These are phyloP conservation scores for Vigna hirtella DNA, from an alignment of 306 rosid species.

Conservation along the genomic window DNA sequence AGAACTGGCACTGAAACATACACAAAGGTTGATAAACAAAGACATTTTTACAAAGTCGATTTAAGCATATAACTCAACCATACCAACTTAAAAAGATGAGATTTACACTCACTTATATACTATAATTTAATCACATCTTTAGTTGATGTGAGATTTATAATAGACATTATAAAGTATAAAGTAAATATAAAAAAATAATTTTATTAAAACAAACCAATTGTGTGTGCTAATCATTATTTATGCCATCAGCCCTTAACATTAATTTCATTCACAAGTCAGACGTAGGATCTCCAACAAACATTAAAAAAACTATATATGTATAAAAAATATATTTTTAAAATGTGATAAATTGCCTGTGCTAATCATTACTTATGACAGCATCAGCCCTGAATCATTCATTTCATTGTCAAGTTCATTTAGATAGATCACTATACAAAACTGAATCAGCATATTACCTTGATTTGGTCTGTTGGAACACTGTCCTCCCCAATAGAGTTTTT, in stretches of 20 bases:
- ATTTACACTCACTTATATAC: no score
- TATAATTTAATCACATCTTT: no score
- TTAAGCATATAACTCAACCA: no score
- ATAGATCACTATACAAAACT: neutral
- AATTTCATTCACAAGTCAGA: conserved; percentile 17
- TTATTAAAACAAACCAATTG: neutral
- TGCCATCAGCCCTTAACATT: conserved; percentile 1
- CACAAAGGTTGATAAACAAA: neutral
- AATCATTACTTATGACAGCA: conserved; percentile 14
- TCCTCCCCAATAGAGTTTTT: conserved; percentile 42
- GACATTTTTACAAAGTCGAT: no score
- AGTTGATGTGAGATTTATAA: no score
- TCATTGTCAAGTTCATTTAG: conserved; percentile 19
- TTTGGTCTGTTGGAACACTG: conserved; percentile 40
- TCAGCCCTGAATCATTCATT: conserved; percentile 4
- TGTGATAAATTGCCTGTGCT: neutral
- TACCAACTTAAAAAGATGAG: no score
- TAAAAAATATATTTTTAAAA: neutral
- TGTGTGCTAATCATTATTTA: conserved; percentile 8
- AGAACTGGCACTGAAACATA: neutral
- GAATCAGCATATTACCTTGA: conserved; percentile 57
- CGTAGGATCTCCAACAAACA: neutral
- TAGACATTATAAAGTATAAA: no score
- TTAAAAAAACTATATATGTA: no score
- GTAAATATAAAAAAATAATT: neutral